A percentile compares a stretch with the other conserved stretches of the same genome.
Evolutionary conservation across 2,329 filamentous ascomycete genomes (phyloP).

Genomic region (Pseudocercospora macadamiae): DNA sequence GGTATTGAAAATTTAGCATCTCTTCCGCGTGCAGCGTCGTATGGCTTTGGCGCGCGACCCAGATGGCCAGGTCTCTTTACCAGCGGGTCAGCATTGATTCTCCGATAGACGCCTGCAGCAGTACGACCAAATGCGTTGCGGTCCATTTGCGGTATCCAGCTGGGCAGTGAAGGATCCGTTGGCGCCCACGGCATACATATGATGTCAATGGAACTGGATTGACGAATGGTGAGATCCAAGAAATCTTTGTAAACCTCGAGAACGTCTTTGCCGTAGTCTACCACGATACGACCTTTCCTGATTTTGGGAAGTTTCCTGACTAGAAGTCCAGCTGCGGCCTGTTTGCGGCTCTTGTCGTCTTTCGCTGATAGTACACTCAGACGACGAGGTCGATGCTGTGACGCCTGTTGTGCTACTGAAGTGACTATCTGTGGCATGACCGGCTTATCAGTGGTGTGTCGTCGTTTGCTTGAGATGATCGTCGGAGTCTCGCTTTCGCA

Average conservation of each 20-base stretch:
- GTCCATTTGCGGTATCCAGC: conserved; percentile 20
- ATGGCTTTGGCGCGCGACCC: conserved; percentile 7
- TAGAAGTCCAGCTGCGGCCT: neutral
- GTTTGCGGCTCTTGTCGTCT: neutral
- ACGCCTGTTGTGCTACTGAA: neutral
- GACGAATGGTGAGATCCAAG: conserved; percentile 13
- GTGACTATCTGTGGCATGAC: neutral
- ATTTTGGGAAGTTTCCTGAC: neutral
- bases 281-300: conserved; percentile 7
- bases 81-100: conserved; percentile 18
- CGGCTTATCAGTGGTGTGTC: neutral
- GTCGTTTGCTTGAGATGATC: neutral
- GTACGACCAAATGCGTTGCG: conserved; percentile 12
- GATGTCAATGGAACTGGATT: conserved; percentile 17
- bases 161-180: conserved; percentile 3
- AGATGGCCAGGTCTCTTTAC: conserved; percentile 19
- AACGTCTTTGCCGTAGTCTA: conserved; percentile 18
- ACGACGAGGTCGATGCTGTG: neutral
- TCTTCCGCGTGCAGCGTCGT: conserved; percentile 10
- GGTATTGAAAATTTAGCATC: conserved; percentile 7
- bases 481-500: neutral
- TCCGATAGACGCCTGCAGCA: conserved; percentile 3
- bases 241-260: conserved; percentile 18
- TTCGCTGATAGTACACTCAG: neutral
- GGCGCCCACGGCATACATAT: conserved; percentile 22